These are phyloP conservation scores for Lentinula lateritia DNA, from an alignment of 768 basidiomycete species.

Conservation along the genomic window DNA sequence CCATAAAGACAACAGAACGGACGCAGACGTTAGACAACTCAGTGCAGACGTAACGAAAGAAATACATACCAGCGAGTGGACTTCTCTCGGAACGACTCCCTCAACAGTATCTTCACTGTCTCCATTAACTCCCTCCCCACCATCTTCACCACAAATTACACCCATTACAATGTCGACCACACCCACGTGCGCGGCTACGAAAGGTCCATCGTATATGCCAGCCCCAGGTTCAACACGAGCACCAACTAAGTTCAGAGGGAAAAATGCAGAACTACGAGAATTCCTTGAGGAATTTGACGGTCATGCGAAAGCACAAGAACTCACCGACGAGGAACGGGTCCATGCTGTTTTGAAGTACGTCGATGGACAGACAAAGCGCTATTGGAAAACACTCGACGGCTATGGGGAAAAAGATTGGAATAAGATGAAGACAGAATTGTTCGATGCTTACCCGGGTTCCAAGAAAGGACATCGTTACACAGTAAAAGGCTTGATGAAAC, in stretches of 20 bases:
- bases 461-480: neutral
- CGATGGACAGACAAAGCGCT: conserved; percentile 5
- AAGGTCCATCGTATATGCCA: neutral
- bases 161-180: neutral
- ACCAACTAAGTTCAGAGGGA: neutral
- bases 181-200: neutral
- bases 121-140: no score
- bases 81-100: no score
- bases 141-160: no score
- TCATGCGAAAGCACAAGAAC: no score
- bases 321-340: neutral
- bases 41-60: no score
- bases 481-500: neutral
- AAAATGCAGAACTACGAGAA: neutral
- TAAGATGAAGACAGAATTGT: conserved; percentile 9
- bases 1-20: no score
- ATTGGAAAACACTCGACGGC: conserved; percentile 8
- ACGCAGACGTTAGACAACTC: no score
- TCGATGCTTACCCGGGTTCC: conserved; percentile 2
- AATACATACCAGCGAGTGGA: no score
- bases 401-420: conserved; percentile 6
- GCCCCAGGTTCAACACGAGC: neutral
- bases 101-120: no score
- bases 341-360: conserved; percentile 6
- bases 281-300: neutral